phyloP scores from a whole-genome alignment of 257 asterid genomes.

The Solanum chmielewskii region DNA sequence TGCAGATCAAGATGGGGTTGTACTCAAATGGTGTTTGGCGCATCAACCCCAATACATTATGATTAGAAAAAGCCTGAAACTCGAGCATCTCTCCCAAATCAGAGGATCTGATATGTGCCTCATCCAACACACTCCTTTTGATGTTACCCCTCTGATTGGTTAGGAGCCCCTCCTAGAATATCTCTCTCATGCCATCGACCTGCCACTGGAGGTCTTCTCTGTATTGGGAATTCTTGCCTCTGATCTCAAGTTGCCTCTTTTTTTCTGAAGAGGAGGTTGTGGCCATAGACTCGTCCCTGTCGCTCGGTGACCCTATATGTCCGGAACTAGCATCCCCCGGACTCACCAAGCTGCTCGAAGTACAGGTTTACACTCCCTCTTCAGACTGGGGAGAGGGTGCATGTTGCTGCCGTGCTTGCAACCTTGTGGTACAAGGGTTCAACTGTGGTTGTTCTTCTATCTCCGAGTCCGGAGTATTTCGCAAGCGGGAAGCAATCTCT shows the following conservation, averaged over 20 bases:
- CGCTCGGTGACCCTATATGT: neutral
- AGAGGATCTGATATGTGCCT: neutral
- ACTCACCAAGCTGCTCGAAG: neutral
- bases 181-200: neutral
- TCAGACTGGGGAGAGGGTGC: neutral
- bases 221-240: neutral
- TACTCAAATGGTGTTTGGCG: neutral
- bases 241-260: neutral
- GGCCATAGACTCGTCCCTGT: neutral
- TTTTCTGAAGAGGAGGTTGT: neutral
- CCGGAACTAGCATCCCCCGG: neutral
- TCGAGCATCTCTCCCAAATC: neutral
- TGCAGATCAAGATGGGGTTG: neutral
- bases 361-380: neutral
- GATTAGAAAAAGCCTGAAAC: neutral
- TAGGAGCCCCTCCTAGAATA: neutral
- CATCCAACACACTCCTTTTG: neutral
- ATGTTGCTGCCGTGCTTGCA: neutral
- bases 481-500: neutral
- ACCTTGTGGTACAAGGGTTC: neutral
- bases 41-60: neutral
- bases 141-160: neutral
- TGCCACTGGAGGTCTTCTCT: neutral
- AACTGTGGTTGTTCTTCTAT: neutral
- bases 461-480: neutral